Evolutionary conservation across 208 protist species (phyloP).

Genomic region (Trypanosoma mega): DNA sequence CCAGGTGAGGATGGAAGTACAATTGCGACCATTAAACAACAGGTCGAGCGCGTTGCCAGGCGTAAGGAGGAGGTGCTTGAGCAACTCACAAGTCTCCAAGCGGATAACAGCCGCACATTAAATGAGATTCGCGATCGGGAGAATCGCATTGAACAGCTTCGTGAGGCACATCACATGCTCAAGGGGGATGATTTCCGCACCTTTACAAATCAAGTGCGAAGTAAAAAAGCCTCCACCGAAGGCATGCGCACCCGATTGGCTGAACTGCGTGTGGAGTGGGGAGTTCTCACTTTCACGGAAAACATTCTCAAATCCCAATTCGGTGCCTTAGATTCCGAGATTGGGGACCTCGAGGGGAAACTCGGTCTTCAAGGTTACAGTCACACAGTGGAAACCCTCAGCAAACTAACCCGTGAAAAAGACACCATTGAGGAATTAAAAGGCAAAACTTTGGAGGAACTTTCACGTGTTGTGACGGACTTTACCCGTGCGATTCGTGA

Average conservation of each 20-base stretch:
- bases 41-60: constrained; percentile 68
- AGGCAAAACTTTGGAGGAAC: constrained; percentile 88
- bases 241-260: constrained; percentile 73
- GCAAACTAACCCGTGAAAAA: constrained; percentile 80
- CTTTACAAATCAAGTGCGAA: constrained; percentile 80
- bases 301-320: constrained; percentile 68
- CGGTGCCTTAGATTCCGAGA: constrained; percentile 63
- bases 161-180: constrained; percentile 78
- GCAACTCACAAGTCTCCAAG: constrained; percentile 69
- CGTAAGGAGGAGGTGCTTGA: constrained; percentile 72
- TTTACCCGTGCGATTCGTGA: constrained; percentile 86
- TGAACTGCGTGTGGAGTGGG: constrained; percentile 86
- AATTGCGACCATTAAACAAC: constrained; percentile 78
- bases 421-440: constrained; percentile 86
- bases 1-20: constrained; percentile 76
- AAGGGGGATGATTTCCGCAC: constrained; percentile 84
- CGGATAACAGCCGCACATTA: constrained; percentile 65
- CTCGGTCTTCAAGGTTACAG: constrained; percentile 87
- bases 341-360: constrained; percentile 81
- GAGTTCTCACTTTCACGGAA: constrained; percentile 84
- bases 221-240: constrained; percentile 84
- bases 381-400: constrained; percentile 75
- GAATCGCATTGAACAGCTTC: constrained; percentile 71
- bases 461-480: constrained; percentile 86
- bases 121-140: constrained; percentile 79